phyloP scores from a whole-genome alignment of 257 asterid genomes.

The Linaria vulgaris region DNA sequence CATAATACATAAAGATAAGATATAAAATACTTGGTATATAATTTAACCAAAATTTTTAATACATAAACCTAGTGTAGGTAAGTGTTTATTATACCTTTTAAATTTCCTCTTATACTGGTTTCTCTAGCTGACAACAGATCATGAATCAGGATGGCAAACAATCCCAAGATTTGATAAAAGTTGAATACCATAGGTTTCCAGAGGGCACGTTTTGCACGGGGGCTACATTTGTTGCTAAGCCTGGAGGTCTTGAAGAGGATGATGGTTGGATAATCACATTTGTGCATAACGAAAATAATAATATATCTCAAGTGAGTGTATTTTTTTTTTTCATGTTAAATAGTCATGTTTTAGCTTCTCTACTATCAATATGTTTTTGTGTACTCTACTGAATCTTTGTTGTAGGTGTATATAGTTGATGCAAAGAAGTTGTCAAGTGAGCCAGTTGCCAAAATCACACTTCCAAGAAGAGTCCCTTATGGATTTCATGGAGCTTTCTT shows the following conservation, averaged over 20 bases:
- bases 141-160: not conserved
- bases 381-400: not conserved
- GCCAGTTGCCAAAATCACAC: constrained; percentile 43
- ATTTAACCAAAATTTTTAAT: no score
- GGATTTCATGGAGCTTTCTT: constrained; percentile 69
- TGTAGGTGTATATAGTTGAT: constrained; percentile 55
- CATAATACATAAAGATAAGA: no score
- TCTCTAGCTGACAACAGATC: no score
- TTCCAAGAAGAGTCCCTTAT: constrained; percentile 65
- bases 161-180: constrained; percentile 28
- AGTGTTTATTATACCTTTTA: no score
- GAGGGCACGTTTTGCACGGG: constrained; percentile 59
- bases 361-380: not conserved
- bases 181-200: constrained; percentile 51
- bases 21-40: no score
- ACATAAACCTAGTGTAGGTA: no score
- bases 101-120: no score
- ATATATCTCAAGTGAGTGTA: constrained; percentile 52
- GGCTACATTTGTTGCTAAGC: constrained; percentile 46
- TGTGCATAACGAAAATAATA: constrained; percentile 45
- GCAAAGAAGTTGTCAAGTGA: constrained; percentile 41
- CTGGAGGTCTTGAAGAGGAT: constrained; percentile 45
- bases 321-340: not conserved
- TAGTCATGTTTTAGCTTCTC: not conserved
- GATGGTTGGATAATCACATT: constrained; percentile 61